These are phyloP conservation scores for Tylopilus vinaceipallidus DNA, from an alignment of 768 basidiomycete genomes.

Conservation along the genomic window DNA sequence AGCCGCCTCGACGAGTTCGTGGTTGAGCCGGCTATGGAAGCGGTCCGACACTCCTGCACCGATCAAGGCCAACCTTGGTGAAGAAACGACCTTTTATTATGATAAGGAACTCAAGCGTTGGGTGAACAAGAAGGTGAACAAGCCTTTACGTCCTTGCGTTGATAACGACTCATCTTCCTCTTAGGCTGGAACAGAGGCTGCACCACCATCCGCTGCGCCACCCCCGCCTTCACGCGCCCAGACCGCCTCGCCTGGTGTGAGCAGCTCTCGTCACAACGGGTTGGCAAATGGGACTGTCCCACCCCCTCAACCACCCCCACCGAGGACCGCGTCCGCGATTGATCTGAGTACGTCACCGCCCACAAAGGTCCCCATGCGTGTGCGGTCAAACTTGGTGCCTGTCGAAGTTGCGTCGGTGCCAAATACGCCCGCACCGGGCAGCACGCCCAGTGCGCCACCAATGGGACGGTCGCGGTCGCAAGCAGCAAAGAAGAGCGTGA, in stretches of 20 bases:
- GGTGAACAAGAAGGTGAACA: slow-evolving; percentile 87
- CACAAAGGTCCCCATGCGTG: slow-evolving; percentile 50
- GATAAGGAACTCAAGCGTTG: slow-evolving; percentile 94
- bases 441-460: slow-evolving; percentile 33
- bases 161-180: slow-evolving; percentile 1
- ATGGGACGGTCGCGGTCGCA: slow-evolving; percentile 52
- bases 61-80: slow-evolving; percentile 88
- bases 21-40: slow-evolving; percentile 84
- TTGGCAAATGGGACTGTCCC: slow-evolving; percentile 19
- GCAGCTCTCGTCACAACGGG: slow-evolving; percentile 36
- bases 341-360: slow-evolving; percentile 56
- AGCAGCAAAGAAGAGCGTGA: slow-evolving; percentile 68
- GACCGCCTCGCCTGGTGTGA: slow-evolving; percentile 74
- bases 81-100: slow-evolving; percentile 87
- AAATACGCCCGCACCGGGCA: slow-evolving; percentile 27
- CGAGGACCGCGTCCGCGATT: slow-evolving; percentile 62
- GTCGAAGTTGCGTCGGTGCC: slow-evolving; percentile 37
- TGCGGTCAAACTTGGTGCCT: slow-evolving; percentile 66
- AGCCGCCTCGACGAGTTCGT: slow-evolving; percentile 49
- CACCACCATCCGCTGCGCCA: slow-evolving; percentile 53
- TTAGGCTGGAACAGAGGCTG: slow-evolving; percentile 55
- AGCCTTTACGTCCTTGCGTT: background rate
- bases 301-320: slow-evolving; percentile 20
- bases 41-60: slow-evolving; percentile 67
- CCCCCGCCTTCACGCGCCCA: slow-evolving; percentile 85